phyloP scores from a whole-genome alignment of 495 filamentous ascomycete genomes.

The Barbatosphaeria neglecta region DNA sequence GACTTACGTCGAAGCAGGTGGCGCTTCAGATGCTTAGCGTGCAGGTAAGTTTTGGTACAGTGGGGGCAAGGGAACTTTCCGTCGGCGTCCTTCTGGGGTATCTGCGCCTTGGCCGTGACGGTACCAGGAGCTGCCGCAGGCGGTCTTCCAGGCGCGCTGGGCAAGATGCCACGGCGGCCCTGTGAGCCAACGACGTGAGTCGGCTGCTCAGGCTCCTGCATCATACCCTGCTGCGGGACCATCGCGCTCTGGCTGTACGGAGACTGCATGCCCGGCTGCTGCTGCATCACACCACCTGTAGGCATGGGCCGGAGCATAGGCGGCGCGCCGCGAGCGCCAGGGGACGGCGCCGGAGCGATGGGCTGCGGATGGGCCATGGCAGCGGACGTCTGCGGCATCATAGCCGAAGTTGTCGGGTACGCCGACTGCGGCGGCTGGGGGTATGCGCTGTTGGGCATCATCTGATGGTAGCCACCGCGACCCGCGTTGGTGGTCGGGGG shows the following conservation, averaged over 20 bases:
- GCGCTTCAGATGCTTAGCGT: conserved; percentile 94
- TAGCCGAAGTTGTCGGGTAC: conserved; percentile 49
- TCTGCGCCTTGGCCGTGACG: conserved; percentile 63
- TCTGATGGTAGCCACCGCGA: conserved; percentile 34
- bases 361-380: conserved; percentile 59
- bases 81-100: conserved; percentile 85
- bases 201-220: conserved; percentile 46
- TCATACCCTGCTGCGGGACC: conserved; percentile 27
- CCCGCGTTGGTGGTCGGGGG: conserved; percentile 44
- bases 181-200: conserved; percentile 90
- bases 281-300: conserved; percentile 44
- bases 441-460: conserved; percentile 37
- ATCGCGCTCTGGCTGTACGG: conserved; percentile 37
- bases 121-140: conserved; percentile 46
- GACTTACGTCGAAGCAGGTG: conserved; percentile 89
- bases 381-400: conserved; percentile 53
- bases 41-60: conserved; percentile 94
- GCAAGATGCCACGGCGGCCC: conserved; percentile 75
- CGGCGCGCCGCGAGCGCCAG: conserved; percentile 42
- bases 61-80: conserved; percentile 96
- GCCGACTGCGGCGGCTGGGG: conserved; percentile 38
- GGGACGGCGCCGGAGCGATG: conserved; percentile 57
- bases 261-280: conserved; percentile 36
- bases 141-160: conserved; percentile 76
- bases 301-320: conserved; percentile 50